A percentile compares a stretch with the other conserved stretches of the same genome.
These are phyloP conservation scores for Paramecium tetraurelia DNA, from an alignment of 73 alveolate species.

Conservation along the genomic window DNA sequence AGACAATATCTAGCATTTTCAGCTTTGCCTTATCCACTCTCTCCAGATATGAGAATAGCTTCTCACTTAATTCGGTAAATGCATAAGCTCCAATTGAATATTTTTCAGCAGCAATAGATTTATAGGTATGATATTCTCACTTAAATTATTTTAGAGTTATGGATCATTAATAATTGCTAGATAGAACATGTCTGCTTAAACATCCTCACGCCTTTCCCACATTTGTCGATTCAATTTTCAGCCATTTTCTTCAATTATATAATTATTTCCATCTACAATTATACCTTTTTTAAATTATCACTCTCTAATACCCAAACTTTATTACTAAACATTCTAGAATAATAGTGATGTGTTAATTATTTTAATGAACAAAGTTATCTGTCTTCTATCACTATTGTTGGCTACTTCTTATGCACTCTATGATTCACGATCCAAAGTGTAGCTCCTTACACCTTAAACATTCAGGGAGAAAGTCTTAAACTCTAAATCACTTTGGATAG, in stretches of 20 bases:
- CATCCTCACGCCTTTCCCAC: conserved; percentile 20
- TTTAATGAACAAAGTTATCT: conserved; percentile 2
- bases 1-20: conserved; percentile 97
- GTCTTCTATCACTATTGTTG: not conserved
- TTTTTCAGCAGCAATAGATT: no score
- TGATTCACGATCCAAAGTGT: conserved; percentile 73
- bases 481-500: conserved; percentile 85
- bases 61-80: no score
- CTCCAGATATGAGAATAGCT: conserved; percentile 99
- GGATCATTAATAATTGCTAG: conserved; percentile 78
- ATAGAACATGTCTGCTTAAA: not conserved
- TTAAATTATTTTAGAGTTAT: conserved; percentile 78
- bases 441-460: conserved; percentile 71
- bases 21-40: conserved; percentile 99
- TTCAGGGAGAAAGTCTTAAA: conserved; percentile 82
- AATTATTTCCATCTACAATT: not conserved
- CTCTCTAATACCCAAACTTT: conserved; percentile 31
- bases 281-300: not conserved
- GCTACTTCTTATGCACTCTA: conserved; percentile 63
- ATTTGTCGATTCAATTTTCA: not conserved
- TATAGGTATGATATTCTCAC: no score
- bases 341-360: conserved; percentile 32
- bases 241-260: not conserved
- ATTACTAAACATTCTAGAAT: conserved; percentile 39
- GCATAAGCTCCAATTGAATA: no score